These are phyloP conservation scores for Linnemannia exigua DNA, from an alignment of 192 early-diverging fungal species.

Conservation along the genomic window DNA sequence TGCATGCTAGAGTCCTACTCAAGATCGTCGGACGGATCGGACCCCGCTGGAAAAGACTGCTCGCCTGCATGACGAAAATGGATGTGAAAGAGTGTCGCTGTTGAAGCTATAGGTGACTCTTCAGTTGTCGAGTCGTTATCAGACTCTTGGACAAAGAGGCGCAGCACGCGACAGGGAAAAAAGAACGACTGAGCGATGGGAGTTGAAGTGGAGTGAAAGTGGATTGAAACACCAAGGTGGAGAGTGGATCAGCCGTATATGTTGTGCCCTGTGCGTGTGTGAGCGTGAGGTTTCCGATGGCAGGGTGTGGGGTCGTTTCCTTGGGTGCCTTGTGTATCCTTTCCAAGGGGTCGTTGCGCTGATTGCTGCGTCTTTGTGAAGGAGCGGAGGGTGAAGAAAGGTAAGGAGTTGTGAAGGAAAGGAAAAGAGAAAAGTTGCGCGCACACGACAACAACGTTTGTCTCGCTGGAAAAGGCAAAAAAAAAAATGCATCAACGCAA, in stretches of 20 bases:
- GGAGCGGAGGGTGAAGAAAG: neutral
- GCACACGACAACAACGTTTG: neutral
- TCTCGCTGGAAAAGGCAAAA: neutral
- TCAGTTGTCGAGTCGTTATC: neutral
- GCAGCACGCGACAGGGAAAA: neutral
- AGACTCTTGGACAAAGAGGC: neutral
- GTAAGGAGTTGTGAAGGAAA: neutral
- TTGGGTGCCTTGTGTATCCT: no score
- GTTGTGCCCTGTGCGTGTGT: neutral
- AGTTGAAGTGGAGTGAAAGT: neutral
- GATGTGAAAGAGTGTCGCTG: neutral
- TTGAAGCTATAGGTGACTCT: neutral
- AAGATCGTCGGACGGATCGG: slow-evolving; percentile 27
- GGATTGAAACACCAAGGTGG: neutral
- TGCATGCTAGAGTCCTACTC: slow-evolving; percentile 7
- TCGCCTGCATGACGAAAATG: slow-evolving; percentile 29
- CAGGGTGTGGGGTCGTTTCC: neutral
- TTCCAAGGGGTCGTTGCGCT: no score
- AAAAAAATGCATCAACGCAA: neutral
- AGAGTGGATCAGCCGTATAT: neutral
- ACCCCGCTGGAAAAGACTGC: slow-evolving; percentile 35
- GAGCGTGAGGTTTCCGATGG: neutral
- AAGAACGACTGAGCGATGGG: neutral
- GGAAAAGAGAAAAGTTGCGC: neutral
- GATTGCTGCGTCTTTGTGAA: neutral